phyloP scores from a whole-genome alignment of 192 early-diverging fungal species.

The Podila epicladia region DNA sequence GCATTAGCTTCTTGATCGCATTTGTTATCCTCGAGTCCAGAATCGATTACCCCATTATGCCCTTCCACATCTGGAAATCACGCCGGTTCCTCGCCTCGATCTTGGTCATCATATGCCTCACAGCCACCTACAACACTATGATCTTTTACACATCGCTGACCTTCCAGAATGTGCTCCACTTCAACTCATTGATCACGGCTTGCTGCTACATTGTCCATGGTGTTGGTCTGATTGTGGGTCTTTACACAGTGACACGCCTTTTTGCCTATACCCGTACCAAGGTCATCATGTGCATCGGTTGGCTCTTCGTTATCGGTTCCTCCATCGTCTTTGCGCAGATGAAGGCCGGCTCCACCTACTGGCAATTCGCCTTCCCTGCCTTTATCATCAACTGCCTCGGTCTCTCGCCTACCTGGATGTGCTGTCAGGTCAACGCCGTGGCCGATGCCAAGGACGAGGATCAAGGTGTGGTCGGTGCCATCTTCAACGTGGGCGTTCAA shows the following conservation, averaged over 20 bases:
- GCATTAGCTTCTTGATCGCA: slow-evolving; percentile 33
- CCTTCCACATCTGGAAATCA: slow-evolving; percentile 48
- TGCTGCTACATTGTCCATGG: slow-evolving; percentile 58
- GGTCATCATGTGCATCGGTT: slow-evolving; percentile 36
- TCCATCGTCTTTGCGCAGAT: slow-evolving; percentile 34
- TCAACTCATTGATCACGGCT: slow-evolving; percentile 52
- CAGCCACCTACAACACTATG: slow-evolving; percentile 47
- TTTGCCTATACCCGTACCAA: slow-evolving; percentile 25
- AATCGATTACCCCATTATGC: slow-evolving; percentile 54
- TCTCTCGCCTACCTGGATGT: slow-evolving; percentile 45
- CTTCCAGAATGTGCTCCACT: slow-evolving; percentile 55
- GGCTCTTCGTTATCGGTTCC: slow-evolving; percentile 21
- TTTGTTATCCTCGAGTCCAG: slow-evolving; percentile 52
- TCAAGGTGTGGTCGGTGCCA: slow-evolving; percentile 47
- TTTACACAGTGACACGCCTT: slow-evolving; percentile 31
- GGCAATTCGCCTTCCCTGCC: slow-evolving; percentile 48
- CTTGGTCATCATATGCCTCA: slow-evolving; percentile 25
- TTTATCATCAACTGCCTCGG: slow-evolving; percentile 43
- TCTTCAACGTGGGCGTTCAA: slow-evolving; percentile 50
- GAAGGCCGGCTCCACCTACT: slow-evolving; percentile 15
- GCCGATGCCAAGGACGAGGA: slow-evolving; percentile 43
- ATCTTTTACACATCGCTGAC: slow-evolving; percentile 55
- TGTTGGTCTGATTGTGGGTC: slow-evolving; percentile 43
- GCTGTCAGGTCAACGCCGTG: slow-evolving; percentile 44
- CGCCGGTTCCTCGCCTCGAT: slow-evolving; percentile 51